A percentile compares a stretch with the other conserved stretches of the same genome.
Conservation (phyloP, 2,329 filamentous ascomycete genomes). For the Pseudogymnoascus pannorum region DNA sequence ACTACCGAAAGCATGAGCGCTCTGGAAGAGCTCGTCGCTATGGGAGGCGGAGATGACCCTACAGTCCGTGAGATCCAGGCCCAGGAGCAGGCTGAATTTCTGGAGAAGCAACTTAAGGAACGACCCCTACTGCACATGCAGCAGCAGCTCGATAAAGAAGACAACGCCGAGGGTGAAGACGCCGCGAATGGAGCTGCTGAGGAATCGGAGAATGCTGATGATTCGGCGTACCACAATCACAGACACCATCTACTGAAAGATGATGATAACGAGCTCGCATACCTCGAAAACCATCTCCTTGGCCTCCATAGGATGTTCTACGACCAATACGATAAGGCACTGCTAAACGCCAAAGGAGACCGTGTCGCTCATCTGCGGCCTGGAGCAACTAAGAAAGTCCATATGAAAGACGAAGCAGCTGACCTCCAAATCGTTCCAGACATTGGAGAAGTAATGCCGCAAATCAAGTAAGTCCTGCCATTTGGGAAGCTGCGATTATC, state of each 20-base stretch:
- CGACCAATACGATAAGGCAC: slow-evolving; percentile 62
- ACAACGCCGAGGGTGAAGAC: slow-evolving; percentile 48
- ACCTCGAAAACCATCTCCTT: slow-evolving; percentile 69
- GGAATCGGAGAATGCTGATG: slow-evolving; percentile 32
- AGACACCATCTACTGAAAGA: slow-evolving; percentile 77
- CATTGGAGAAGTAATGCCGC: slow-evolving; percentile 74
- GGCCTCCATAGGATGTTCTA: slow-evolving; percentile 75
- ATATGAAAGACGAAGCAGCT: slow-evolving; percentile 32
- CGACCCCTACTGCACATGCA: slow-evolving; percentile 88
- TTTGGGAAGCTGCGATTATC: not conserved
- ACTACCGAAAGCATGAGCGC: slow-evolving; percentile 33
- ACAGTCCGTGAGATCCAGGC: slow-evolving; percentile 65
- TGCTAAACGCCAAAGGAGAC: slow-evolving; percentile 33
- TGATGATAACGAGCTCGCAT: slow-evolving; percentile 73
- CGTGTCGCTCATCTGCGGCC: slow-evolving; percentile 33
- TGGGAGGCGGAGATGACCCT: slow-evolving; percentile 64
- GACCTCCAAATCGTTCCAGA: slow-evolving; percentile 67
- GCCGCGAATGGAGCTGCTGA: slow-evolving; percentile 25
- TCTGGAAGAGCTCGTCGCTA: slow-evolving; percentile 68
- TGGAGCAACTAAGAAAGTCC: slow-evolving; percentile 36
- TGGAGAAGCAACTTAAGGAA: slow-evolving; percentile 84
- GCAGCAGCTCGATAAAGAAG: slow-evolving; percentile 80
- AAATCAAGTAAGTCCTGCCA: slow-evolving; percentile 55
- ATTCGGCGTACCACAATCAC: slow-evolving; percentile 27
- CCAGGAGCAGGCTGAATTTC: slow-evolving; percentile 76